Base-by-base conservation (phyloP, 305 asterid species). In the Fraxinus angustifolia region DNA sequence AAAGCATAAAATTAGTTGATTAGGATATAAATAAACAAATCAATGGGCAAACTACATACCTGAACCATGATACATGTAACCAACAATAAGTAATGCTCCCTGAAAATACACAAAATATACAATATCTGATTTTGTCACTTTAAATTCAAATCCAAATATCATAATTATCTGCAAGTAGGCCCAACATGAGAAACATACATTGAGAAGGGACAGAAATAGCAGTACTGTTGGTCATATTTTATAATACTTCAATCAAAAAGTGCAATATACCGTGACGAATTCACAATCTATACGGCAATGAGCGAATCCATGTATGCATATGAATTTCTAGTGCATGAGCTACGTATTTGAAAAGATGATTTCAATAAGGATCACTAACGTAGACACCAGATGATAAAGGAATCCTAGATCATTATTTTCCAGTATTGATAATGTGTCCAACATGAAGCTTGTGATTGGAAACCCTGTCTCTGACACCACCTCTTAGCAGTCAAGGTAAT, bases 71-170 rank as follows among this genome's bases (percentile, higher is more conserved):
- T 92, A 92, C 19, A 95, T 36, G 77, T 91, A 95, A 60, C 97
- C 97, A 88, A 95, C 83, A 79, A 95, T 87, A 90, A 95, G 89
- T 87, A 95, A 80, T 23, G 97, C 89, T 65, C 99, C 99, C 99
- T 95, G 97, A 87, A 86, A 88, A 30, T 78, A 40, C 75, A 81
- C 58, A 72, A 74, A 70, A 84, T 33, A 74, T 68, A 53, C 23
- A 14, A 65, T 34, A n/a, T n/a, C n/a, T n/a, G n/a, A n/a, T n/a
- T n/a, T n/a, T n/a, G n/a, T n/a, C n/a, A n/a, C 40, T 33, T 28
- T 38, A 70, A 73, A 77, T 56, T 75, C 75, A 81, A 30, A 78
- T 3, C 48, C 35, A 65, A 71, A 48, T 79, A 74, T 76, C 70
- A 14, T 36, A 82, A 74, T 62, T 26, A 62, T 71, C n/a, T 73